Evolutionary conservation across 345 rosid species (phyloP), one percentile per base, ranked within the genome.

Genomic region (Trapa bicornis): DNA sequence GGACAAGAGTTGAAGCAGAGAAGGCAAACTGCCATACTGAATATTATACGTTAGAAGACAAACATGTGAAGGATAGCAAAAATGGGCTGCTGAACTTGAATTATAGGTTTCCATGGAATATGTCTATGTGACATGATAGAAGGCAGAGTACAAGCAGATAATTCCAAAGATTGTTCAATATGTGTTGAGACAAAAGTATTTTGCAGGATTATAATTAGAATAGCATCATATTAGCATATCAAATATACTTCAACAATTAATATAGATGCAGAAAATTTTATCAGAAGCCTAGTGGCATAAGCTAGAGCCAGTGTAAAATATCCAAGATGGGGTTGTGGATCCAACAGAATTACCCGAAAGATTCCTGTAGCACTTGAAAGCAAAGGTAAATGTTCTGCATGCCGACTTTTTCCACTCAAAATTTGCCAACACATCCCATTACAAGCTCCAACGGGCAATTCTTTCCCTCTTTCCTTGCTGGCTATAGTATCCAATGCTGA

Each of bases 301-400:
- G 14, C 58, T 35, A 33, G 47, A 53, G 43, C 6, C 43, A 3
- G 9, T 37, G 29, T 22, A 1, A 53, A 48, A 53, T 14, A 5
- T 37, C 32, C 36, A 4, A 56, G 36, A 29, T 35, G 38, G 43
- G 35, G 6, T 37, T 37, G 29, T 22, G 47, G 0, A 53, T 56
- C 32, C 58, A 68, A 38, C 58, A 47, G 71, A 69, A 80, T 81
- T 81, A 95, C 97, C 70, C 90, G 85, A 75, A 95, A 95, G 75
- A 95, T 95, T 70, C 85, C 87, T 69, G 91, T 82, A 63, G 97
- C 91, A 67, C 78, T 82, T 15, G 91, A 85, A 68, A 89, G 91
- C 76, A 91, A 75, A 8, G 87, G 83, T 45, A 88, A 83, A 83
- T 95, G 81, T 74, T 80, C 91, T 14, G 77, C 78, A 68, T 68